These are phyloP conservation scores for Malus hybrid DNA, from an alignment of 331 rosid species.

Conservation along the genomic window DNA sequence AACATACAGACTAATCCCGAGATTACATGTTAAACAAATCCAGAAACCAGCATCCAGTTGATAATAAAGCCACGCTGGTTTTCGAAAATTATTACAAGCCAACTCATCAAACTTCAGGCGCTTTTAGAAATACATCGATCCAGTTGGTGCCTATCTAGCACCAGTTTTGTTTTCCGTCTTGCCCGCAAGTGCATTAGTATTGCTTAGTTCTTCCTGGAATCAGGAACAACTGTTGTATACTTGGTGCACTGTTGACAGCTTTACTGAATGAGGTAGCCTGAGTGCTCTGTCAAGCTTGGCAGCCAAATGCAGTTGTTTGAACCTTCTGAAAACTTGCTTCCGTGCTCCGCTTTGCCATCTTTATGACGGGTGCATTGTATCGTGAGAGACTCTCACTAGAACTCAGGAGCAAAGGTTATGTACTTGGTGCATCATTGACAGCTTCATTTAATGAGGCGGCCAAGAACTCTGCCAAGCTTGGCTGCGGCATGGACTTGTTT, in stretches of 20 bases:
- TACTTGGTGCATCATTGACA: constrained; percentile 25
- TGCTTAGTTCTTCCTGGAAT: background rate
- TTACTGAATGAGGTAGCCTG: constrained; percentile 70
- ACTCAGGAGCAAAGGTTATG: constrained; percentile 8
- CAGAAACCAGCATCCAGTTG: background rate
- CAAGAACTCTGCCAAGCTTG: constrained; percentile 86
- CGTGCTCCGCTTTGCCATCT: background rate
- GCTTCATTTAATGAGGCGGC: constrained; percentile 71
- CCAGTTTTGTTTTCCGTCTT: background rate
- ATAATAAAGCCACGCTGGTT: background rate
- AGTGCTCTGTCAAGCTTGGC: constrained; percentile 72
- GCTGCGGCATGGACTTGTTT: constrained; percentile 38
- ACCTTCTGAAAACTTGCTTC: constrained; percentile 29
- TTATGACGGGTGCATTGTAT: background rate
- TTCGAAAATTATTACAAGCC: background rate
- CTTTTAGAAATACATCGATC: background rate
- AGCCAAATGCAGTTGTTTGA: constrained; percentile 31
- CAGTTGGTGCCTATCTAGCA: background rate
- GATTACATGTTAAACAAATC: background rate
- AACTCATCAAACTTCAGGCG: background rate
- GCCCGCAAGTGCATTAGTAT: background rate
- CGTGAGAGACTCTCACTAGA: background rate
- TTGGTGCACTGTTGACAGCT: constrained; percentile 34
- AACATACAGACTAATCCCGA: background rate
- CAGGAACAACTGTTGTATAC: constrained; percentile 12